Percentiles rank a stretch among this genome's conserved stretches.
phyloP scores from a whole-genome alignment of 805 yeast species.

The Suhomyces sp. region DNA sequence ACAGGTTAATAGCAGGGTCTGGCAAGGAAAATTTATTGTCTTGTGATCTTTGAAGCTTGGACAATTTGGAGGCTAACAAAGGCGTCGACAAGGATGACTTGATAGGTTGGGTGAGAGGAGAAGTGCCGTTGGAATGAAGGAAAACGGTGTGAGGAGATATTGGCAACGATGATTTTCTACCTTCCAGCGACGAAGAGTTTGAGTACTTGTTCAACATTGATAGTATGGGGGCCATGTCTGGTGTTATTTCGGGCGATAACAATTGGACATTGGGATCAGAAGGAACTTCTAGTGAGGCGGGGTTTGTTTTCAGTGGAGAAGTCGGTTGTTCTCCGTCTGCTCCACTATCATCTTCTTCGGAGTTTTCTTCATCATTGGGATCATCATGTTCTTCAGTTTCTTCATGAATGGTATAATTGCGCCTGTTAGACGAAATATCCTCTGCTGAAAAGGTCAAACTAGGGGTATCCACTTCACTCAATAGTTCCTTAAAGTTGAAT shows the following conservation, averaged over 20 bases:
- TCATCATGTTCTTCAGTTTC: slow-evolving; percentile 5
- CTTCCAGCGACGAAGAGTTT: slow-evolving; percentile 4
- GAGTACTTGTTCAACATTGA: slow-evolving; percentile 27
- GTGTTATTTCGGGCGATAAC: slow-evolving; percentile 38
- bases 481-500: slow-evolving; percentile 46
- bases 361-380: neutral
- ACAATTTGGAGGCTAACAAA: slow-evolving; percentile 4
- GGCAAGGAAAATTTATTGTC: slow-evolving; percentile 31
- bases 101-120: slow-evolving; percentile 25
- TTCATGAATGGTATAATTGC: slow-evolving; percentile 13
- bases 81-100: slow-evolving; percentile 16
- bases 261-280: slow-evolving; percentile 14
- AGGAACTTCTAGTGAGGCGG: slow-evolving; percentile 1
- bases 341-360: too few relatives aligned
- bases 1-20: slow-evolving; percentile 36
- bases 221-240: slow-evolving; percentile 36
- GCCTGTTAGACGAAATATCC: neutral
- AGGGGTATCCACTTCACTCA: slow-evolving; percentile 8
- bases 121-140: slow-evolving; percentile 18
- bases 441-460: neutral
- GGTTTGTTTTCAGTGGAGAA: too few relatives aligned
- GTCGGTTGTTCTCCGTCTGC: too few relatives aligned
- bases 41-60: neutral
- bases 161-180: slow-evolving; percentile 16
- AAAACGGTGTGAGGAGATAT: slow-evolving; percentile 21